phyloP scores from a whole-genome alignment of 1,139 yeast genomes.

The Suhomyces kunorum region DNA sequence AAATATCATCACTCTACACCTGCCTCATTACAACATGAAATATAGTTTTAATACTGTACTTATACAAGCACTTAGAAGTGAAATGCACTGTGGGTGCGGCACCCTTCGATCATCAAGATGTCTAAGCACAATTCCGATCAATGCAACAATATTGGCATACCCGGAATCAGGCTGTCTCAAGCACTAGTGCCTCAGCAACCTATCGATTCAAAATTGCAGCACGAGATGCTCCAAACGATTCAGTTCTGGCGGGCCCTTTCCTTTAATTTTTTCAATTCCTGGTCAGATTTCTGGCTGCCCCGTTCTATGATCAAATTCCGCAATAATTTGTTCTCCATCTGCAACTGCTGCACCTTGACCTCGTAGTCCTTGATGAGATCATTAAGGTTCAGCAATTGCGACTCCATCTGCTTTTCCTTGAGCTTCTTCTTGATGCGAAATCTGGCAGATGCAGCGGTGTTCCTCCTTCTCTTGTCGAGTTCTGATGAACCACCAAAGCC shows the following conservation, averaged over 20 bases:
- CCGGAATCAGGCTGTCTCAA: not conserved
- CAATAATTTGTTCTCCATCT: conserved; percentile 60
- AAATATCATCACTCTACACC: no score
- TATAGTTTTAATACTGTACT: not conserved
- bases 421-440: conserved; percentile 62
- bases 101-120: not conserved
- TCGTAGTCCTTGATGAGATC: conserved; percentile 64
- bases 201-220: not conserved
- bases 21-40: not conserved
- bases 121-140: not conserved
- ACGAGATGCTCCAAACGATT: no score
- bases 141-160: not conserved
- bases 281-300: conserved; percentile 45
- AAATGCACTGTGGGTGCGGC: not conserved
- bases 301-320: conserved; percentile 74
- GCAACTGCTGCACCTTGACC: conserved; percentile 54
- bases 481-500: conserved; percentile 29
- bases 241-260: conserved; percentile 31
- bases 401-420: conserved; percentile 66
- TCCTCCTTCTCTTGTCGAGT: conserved; percentile 59
- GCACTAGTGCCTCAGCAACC: no score
- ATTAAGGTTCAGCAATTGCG: conserved; percentile 59
- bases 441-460: conserved; percentile 65
- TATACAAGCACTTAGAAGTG: not conserved
- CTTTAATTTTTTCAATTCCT: conserved; percentile 40